Evolutionary conservation across 108 stramenopile genomes (phyloP), one percentile per base, ranked within the genome.

Genomic region (Ochromonas danica): DNA sequence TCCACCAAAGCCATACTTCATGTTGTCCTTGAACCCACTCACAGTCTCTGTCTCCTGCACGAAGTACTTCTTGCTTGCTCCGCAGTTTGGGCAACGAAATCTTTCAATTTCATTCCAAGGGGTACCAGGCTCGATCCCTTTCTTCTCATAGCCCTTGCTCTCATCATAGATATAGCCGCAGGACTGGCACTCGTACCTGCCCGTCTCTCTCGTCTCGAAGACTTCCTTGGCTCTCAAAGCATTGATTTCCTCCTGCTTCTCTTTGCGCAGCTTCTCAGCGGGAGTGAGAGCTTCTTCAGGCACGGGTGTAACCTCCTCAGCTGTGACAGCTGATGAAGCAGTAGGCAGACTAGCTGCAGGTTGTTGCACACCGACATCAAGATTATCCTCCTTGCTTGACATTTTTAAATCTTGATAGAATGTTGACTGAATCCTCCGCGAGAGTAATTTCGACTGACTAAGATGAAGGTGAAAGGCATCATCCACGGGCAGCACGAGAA

Each of bases 21-120:
- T 92, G 81, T 96, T 96, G 39, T 94, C 94, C 72, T 92, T 94
- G 78, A 96, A 96, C 39, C 94, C 95, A 3, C 94, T 92, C 85
- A 96, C 94, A 45, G 93, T 93, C 70, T 92, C 91, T 0, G 92
- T 92, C 33, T 90, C 87, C 61, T 93, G 92, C n/a, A 65, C 61
- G 83, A 96, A 96, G 42, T 81, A 84, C 79, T 93, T 93, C 89
- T 95, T 94, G 30, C 85, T 86, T 0, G 93, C 91, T 36, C 92
- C 85, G 82, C 95, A 96, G 6, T 90, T 91, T 28, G 95, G 95
- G 80, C 95, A 96, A 61, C 92, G 84, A 91, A 92, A 96, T 79
- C 92, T 92, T 78, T 89, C 87, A 43, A 94, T 80, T 17, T 92
- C 93, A 25, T 81, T 85, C 78, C 93, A 96, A 62, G 71, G 30